Percentiles rank a stretch among this genome's conserved stretches.
Conservation (phyloP, 2,329 filamentous ascomycete species). For the Penicillium sp. region DNA sequence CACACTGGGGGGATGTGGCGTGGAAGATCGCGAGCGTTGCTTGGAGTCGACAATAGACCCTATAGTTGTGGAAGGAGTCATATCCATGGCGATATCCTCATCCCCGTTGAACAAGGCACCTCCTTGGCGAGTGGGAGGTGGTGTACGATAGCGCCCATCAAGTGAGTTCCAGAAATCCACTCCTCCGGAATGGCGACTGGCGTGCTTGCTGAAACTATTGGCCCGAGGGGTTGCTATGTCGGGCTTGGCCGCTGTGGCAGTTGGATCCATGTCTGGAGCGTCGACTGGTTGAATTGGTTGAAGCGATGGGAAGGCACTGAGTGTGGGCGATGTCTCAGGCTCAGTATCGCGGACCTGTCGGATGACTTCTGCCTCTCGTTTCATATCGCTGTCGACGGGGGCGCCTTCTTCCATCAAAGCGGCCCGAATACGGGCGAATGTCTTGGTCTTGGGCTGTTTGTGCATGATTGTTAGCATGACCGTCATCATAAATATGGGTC, state of each 20-base stretch:
- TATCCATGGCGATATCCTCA: slow-evolving; percentile 49
- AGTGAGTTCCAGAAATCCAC: slow-evolving; percentile 81
- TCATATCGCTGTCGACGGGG: slow-evolving; percentile 85
- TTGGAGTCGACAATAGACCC: slow-evolving; percentile 39
- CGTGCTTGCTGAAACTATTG: slow-evolving; percentile 77
- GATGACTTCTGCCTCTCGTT: slow-evolving; percentile 92
- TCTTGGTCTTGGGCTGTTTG: slow-evolving; percentile 89
- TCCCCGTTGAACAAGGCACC: slow-evolving; percentile 56
- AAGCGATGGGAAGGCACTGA: slow-evolving; percentile 54
- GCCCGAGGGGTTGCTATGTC: slow-evolving; percentile 58
- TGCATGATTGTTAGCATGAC: slow-evolving; percentile 3
- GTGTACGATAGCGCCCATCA: slow-evolving; percentile 70
- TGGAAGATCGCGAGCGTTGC: slow-evolving; percentile 48
- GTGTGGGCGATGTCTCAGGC: slow-evolving; percentile 55
- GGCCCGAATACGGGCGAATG: slow-evolving; percentile 89
- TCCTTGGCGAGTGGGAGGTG: slow-evolving; percentile 67
- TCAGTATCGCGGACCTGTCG: slow-evolving; percentile 93
- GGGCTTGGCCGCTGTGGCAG: slow-evolving; percentile 31
- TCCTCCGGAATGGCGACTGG: slow-evolving; percentile 72
- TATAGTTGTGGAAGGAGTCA: slow-evolving; percentile 45
- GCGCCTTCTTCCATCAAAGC: slow-evolving; percentile 86
- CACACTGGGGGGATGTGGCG: slow-evolving; percentile 47
- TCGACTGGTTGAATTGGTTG: slow-evolving; percentile 50
- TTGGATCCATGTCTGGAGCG: slow-evolving; percentile 24
- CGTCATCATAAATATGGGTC: neutral